phyloP scores from a whole-genome alignment of 768 basidiomycete species.

The Termitomyces sp. region DNA sequence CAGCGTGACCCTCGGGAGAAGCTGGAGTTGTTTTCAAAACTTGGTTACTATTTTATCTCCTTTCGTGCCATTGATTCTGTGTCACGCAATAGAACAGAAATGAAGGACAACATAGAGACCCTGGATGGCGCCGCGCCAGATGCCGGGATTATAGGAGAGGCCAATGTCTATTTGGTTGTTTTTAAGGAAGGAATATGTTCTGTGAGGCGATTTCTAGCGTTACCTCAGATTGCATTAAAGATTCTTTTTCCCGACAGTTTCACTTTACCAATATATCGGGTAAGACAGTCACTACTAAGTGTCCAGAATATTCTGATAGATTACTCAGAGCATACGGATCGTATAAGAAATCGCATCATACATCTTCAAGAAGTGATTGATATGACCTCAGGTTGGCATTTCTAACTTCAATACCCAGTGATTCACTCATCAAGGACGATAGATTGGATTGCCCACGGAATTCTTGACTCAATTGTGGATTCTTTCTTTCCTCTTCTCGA shows the following conservation, averaged over 20 bases:
- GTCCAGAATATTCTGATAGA: neutral
- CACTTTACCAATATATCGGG: slow-evolving; percentile 84
- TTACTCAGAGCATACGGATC: slow-evolving; percentile 62
- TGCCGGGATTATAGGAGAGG: slow-evolving; percentile 56
- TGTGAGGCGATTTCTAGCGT: slow-evolving; percentile 31
- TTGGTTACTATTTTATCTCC: slow-evolving; percentile 91
- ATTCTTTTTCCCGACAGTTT: slow-evolving; percentile 48
- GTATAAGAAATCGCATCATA: slow-evolving; percentile 66
- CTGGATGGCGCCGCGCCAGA: slow-evolving; percentile 19
- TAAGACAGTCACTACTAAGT: slow-evolving; percentile 16
- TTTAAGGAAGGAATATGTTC: slow-evolving; percentile 84
- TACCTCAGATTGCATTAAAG: neutral
- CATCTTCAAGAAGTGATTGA: slow-evolving; percentile 54
- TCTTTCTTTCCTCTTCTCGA: slow-evolving; percentile 84
- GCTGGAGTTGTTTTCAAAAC: slow-evolving; percentile 75
- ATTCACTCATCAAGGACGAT: slow-evolving; percentile 1
- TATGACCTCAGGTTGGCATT: slow-evolving; percentile 62
- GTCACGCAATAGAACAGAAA: slow-evolving; percentile 31
- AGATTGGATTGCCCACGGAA: slow-evolving; percentile 94
- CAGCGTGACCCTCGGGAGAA: slow-evolving; percentile 92
- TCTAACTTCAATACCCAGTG: neutral
- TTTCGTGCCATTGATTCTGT: slow-evolving; percentile 75
- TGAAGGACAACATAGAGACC: slow-evolving; percentile 16
- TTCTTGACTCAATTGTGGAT: slow-evolving; percentile 92
- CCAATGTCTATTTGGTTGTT: slow-evolving; percentile 85